These are phyloP conservation scores for Lepraria neglecta DNA, from an alignment of 495 filamentous ascomycete species.

Conservation along the genomic window DNA sequence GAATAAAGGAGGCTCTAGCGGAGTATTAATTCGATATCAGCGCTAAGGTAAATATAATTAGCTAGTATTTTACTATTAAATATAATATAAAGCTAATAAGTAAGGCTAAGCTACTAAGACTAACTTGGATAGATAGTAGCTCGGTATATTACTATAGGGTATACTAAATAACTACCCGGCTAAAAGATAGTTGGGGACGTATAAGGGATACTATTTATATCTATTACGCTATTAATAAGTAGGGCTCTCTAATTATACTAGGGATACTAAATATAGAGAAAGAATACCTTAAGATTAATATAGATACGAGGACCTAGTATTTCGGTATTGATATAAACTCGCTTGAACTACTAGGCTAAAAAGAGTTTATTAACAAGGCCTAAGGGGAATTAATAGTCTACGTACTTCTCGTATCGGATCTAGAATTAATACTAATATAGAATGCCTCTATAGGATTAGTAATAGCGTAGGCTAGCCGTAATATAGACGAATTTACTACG, in stretches of 20 bases:
- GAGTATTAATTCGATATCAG: not conserved
- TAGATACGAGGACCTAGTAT: not conserved
- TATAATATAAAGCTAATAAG: not conserved
- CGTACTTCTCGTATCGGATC: not conserved
- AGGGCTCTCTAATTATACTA: not conserved
- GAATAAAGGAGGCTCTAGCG: not conserved
- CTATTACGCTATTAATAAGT: slow-evolving; percentile 2
- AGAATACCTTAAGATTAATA: not conserved
- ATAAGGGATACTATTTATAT: not conserved
- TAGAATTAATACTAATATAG: not conserved
- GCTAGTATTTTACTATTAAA: slow-evolving; percentile 6
- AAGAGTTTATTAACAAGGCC: not conserved
- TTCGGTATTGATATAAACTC: not conserved
- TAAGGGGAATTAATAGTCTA: not conserved
- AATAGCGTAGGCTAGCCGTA: no score
- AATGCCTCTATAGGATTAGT: no score
- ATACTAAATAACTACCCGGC: no score
- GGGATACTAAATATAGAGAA: not conserved
- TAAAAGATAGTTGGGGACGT: not conserved
- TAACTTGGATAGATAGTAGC: not conserved
- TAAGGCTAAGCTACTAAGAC: not conserved
- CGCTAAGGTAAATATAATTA: slow-evolving; percentile 9
- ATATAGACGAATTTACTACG: no score
- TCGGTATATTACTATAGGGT: no score
- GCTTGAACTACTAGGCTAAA: not conserved